phyloP scores from a whole-genome alignment of 257 asterid genomes.

The Handroanthus guayacan region DNA sequence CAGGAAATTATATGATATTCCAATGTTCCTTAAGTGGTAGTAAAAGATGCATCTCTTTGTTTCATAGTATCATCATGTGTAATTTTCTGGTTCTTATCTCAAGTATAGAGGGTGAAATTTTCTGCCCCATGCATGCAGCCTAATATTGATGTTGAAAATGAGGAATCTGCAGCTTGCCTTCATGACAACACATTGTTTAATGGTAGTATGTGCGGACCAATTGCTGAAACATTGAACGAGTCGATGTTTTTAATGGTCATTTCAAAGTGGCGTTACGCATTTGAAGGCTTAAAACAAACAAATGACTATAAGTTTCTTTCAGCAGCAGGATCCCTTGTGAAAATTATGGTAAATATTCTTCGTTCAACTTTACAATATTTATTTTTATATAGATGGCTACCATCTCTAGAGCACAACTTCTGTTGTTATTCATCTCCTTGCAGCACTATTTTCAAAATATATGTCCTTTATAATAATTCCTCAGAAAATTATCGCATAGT shows the following conservation, averaged over 20 bases:
- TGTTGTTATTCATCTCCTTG: conserved; percentile 2
- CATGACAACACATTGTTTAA: conserved; percentile 56
- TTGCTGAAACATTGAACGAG: conserved; percentile 86
- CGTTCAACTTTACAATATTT: conserved; percentile 25
- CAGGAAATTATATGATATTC: conserved; percentile 6
- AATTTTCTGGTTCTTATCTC: conserved; percentile 25
- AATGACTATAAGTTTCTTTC: conserved; percentile 82
- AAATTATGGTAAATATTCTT: conserved; percentile 74
- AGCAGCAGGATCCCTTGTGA: conserved; percentile 89
- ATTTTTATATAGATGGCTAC: conserved; percentile 25
- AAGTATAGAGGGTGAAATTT: conserved; percentile 24
- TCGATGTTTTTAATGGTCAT: conserved; percentile 83
- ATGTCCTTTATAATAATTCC: conserved; percentile 1
- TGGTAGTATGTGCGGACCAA: conserved; percentile 91
- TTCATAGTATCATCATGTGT: conserved; percentile 19
- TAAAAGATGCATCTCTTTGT: conserved; percentile 14
- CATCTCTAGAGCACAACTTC: neutral
- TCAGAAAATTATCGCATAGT: conserved; percentile 25
- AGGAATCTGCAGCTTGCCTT: conserved; percentile 42
- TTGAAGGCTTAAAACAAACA: conserved; percentile 84
- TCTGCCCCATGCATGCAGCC: conserved; percentile 56
- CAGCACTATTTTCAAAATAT: conserved; percentile 16
- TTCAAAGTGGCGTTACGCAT: conserved; percentile 85
- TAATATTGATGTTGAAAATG: conserved; percentile 51
- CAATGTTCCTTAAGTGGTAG: conserved; percentile 12